A percentile compares a stretch with the other conserved stretches of the same genome.
Conservation (phyloP, 441 rosid species). For the Theobroma grandiflorum region DNA sequence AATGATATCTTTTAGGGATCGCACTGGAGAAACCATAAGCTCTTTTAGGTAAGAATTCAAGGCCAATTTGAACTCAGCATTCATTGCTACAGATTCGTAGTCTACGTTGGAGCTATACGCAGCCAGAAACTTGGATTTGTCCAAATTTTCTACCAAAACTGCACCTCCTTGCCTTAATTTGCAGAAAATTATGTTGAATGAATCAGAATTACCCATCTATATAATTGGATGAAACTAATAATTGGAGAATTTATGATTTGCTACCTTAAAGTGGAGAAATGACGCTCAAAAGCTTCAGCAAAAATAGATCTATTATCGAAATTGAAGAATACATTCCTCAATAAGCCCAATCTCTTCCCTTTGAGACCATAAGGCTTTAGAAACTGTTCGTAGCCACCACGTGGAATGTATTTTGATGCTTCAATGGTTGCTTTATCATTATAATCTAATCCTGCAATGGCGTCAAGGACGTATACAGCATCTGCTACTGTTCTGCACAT, state of each 20-base stretch:
- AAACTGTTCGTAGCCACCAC: slow-evolving; percentile 17
- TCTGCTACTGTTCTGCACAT: slow-evolving; percentile 15
- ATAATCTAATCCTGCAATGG: slow-evolving; percentile 18
- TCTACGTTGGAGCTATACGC: neutral
- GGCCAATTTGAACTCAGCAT: slow-evolving; percentile 20
- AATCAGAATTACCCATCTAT: neutral
- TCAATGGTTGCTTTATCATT: slow-evolving; percentile 10
- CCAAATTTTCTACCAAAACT: neutral
- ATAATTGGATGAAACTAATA: neutral
- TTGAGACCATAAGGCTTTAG: neutral
- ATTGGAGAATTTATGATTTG: neutral
- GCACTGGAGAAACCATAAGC: neutral
- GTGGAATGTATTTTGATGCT: slow-evolving; percentile 12
- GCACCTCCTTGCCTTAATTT: slow-evolving; percentile 16
- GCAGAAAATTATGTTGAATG: neutral
- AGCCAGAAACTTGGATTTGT: neutral
- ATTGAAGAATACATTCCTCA: neutral
- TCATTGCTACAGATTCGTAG: neutral
- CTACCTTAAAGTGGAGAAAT: slow-evolving; percentile 14
- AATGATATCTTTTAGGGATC: slow-evolving; percentile 17
- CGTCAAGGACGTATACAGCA: slow-evolving; percentile 13
- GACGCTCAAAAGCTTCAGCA: neutral
- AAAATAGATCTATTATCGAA: neutral
- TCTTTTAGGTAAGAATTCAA: slow-evolving; percentile 10
- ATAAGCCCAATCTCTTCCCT: slow-evolving; percentile 20